Evolutionary conservation across 305 asterid genomes (phyloP), one percentile per base, ranked within the genome.

Genomic region (Fraxinus greggii): DNA sequence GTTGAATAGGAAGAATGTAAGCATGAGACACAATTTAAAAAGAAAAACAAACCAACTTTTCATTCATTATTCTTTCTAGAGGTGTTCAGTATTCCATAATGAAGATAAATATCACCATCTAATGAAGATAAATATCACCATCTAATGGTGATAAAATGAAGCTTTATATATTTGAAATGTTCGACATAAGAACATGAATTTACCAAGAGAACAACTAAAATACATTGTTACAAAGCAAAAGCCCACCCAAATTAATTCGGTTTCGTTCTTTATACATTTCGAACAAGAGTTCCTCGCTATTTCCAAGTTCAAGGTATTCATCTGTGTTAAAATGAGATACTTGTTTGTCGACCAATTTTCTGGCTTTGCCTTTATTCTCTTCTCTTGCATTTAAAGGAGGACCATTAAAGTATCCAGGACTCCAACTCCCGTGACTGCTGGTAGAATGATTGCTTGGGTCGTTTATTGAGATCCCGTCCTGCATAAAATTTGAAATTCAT

Each of bases 351-450:
- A 81, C 87, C 63, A 36, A 69, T 42, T 85, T 69, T 61, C 78
- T 31, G 45, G 56, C 29, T 81, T 79, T 77, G 61, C 40, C 78
- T 76, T 35, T 63, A 13, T 32, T 33, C 29, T 63, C 83, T 72
- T 38, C 88, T 19, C 40, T 51, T 35, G 51, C 9, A 63, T 19
- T 19, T n/a, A 17, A 35, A 32, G 35, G 35, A 42, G 73, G 77
- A 23, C 26, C 78, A 19, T 26, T 82, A 35, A 74, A 19, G 42
- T 65, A 31, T 38, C 82, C 88, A 0, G 89, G 82, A 28, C 84
- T 87, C 84, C 84, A 88, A 80, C 91, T 86, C 77, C 89, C 89
- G 5, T 75, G 84, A 59, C 89, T 89, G 85, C 88, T 83, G 74
- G 74, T 26, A 45, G 89, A 83, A 81, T 78, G 78, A 79, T 81